Evolutionary conservation across 2,329 filamentous ascomycete genomes (phyloP), one percentile per base, ranked within the genome.

Genomic region (Colletotrichum tanaceti): DNA sequence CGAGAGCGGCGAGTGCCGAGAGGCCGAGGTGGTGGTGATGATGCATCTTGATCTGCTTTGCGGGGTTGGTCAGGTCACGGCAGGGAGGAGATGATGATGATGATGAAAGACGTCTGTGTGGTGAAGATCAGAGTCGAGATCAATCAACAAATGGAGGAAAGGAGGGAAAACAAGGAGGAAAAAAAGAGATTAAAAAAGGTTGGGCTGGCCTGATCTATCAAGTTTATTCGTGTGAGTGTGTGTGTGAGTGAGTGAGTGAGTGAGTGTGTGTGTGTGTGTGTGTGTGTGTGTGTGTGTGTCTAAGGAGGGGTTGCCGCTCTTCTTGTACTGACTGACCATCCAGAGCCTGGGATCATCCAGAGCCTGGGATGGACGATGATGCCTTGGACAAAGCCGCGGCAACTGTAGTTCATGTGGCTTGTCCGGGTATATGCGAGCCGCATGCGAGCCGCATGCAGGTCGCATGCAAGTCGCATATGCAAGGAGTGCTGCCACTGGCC

Each of bases 301-400:
- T 2, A 35, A 32, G 11, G 46, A 9, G 18, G 9, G 35, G 24
- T 43, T 32, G 2, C 39, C 28, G 53, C 9, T 58, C 66, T 66
- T 69, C 66, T 69, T 69, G 66, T 69, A 69, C 43, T 58, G 41
- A 5, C 13, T 54, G 41, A 7, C 13, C 54, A 38, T 50, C 61
- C 41, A 59, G 49, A 59, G n/a, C 20, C 55, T 68, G 63, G 44
- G 63, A n/a, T n/a, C 54, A 38, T 50, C 61, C 41, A 59, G 49
- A 59, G n/a, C 20, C 55, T 68, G 63, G 44, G 63, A n/a, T n/a
- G n/a, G n/a, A 69, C 50, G 63, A 52, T 20, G 52, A 54, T 32
- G 1, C 54, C 38, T 13, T 57, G 43, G 50, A 47, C 7, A 59
- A 22, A 64, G 65, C 62, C 50, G 63, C 50, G 66, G 63, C 62